Conservation (phyloP, 768 basidiomycete genomes). For the Tylopilus rubrobrunneus region DNA sequence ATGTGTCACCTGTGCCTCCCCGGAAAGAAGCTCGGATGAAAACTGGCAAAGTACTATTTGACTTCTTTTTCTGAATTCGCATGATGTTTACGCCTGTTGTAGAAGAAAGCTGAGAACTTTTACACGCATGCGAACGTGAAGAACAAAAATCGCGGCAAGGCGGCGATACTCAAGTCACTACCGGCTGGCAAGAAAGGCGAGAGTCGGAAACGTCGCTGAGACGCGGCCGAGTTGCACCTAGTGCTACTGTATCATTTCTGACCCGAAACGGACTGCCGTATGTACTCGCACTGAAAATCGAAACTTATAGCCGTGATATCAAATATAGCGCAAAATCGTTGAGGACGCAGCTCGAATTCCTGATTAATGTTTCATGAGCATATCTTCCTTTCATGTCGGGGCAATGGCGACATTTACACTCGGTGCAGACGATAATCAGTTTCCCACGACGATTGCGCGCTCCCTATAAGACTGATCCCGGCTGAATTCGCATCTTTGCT, state of each 20-base stretch:
- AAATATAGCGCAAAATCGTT: slow-evolving; percentile 5
- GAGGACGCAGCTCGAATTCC: not conserved
- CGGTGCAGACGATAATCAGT: slow-evolving; percentile 35
- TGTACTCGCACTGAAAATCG: slow-evolving; percentile 8
- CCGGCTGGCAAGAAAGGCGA: slow-evolving; percentile 48
- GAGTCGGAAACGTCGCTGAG: slow-evolving; percentile 36
- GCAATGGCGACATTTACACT: not conserved
- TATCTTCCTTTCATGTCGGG: not conserved
- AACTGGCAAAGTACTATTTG: slow-evolving; percentile 73
- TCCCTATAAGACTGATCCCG: slow-evolving; percentile 23
- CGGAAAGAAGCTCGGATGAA: slow-evolving; percentile 81
- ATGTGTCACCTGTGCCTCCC: slow-evolving; percentile 30
- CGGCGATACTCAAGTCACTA: slow-evolving; percentile 54
- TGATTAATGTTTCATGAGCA: slow-evolving; percentile 11
- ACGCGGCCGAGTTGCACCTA: slow-evolving; percentile 1
- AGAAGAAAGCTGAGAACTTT: slow-evolving; percentile 90
- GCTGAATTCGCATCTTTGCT: slow-evolving; percentile 15
- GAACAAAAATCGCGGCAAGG: slow-evolving; percentile 74
- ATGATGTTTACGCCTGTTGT: slow-evolving; percentile 11
- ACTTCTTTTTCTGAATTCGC: not conserved
- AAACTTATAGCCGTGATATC: slow-evolving; percentile 6
- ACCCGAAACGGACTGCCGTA: not conserved
- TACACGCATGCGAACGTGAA: slow-evolving; percentile 83
- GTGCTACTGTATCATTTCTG: slow-evolving; percentile 16
- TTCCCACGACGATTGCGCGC: slow-evolving; percentile 25